Base-by-base conservation (phyloP, 2,329 filamentous ascomycete genomes). In the Pseudonectria buxi region DNA sequence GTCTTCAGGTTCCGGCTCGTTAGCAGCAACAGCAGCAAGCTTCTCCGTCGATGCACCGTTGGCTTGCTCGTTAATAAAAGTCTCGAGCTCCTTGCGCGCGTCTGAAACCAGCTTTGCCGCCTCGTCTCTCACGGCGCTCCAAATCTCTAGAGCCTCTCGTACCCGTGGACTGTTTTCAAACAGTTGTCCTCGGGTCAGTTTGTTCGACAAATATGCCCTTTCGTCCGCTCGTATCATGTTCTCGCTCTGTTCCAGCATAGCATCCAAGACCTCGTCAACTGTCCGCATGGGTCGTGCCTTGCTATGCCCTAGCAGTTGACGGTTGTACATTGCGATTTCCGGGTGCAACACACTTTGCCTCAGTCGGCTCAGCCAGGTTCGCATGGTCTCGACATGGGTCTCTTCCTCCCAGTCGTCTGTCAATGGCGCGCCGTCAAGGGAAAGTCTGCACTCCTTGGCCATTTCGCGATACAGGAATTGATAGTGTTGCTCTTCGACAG, bases 401-500 rank as follows among this genome's bases (percentile, higher is more conserved):
- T 83, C 69, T 0, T 78, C 73, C 28, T 82, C 64, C 81, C 84
- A 94, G 4, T 76, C 68, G 4, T 72, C 70, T 3, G 51, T 44
- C 1, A 76, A 41, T 0, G 87, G 85, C 3, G 64, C 65, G 0
- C 90, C 89, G 16, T 76, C 65, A 0, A 65, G 50, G 47, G 78
- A 71, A 6, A 96, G 58, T 2, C 76, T 79, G 43, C 81, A 84
- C 2, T 76, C 76, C 18, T 79, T 70, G 33, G 79, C 79, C 76
- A 95, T 87, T 42, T 85, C 69, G 31, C 78, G 72, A 54, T 90
- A 88, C 3, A 94, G 60, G 6, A 79, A 76, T 28, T 74, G 71
- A 52, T 96, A 96, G 53, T 94, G 80, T 53, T 95, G 86, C 54
- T 95, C 86, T 55, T 96, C 92, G 10, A 96, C 76, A 0, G 86